Base-by-base conservation (phyloP, 768 basidiomycete species). In the Boletus rubroflammeus region DNA sequence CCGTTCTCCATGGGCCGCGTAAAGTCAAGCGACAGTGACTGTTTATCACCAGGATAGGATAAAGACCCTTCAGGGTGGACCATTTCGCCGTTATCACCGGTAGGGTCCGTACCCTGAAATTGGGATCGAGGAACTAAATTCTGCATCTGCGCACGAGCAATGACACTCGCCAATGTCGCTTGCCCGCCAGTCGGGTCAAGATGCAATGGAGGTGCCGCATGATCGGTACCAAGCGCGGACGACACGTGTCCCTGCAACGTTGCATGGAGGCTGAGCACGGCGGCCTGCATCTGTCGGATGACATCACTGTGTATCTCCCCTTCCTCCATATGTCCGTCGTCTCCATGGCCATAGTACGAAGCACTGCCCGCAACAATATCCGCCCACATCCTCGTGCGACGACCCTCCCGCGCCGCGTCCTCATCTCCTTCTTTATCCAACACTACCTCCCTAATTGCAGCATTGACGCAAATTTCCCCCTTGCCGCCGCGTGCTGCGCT, bases 161-260 rank as follows among this genome's bases (percentile, higher is more conserved):
- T 85, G 36, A 87, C 82, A 54, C 85, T 84, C 8, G 87, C 86
- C 44, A 88, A 63, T 0, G 86, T 88, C 34, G 84, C 82, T 63
- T 86, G 85, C 9, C 85, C 80, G 31, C 73, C 77, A 19, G 79
- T 68, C 14, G 81, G 74, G 67, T 80, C 81, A 36, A 67, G 63
- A 9, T 70, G 63, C 31, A 65, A 47, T 11, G 72, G 62, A 6
- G 70, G 70, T 9, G 66, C 62, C 1, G 61, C 58, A 26, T 71
- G 72, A 35, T 66, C 71, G 14, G 63, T 71, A 6, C 83, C 83
- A 31, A 86, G 69, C 9, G 79, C 80, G 45, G 72, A 76, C 21
- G 82, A 77, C 45, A 87, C 85, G 64, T 81, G 76, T 23, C 74
- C 71, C 62, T 84, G 83, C 42, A 88, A 71, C 40, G 81, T 72